Percentiles rank a stretch among this genome's conserved stretches.
Evolutionary conservation across 1,139 yeast species (phyloP).

Genomic region (Candida labiduridarum): DNA sequence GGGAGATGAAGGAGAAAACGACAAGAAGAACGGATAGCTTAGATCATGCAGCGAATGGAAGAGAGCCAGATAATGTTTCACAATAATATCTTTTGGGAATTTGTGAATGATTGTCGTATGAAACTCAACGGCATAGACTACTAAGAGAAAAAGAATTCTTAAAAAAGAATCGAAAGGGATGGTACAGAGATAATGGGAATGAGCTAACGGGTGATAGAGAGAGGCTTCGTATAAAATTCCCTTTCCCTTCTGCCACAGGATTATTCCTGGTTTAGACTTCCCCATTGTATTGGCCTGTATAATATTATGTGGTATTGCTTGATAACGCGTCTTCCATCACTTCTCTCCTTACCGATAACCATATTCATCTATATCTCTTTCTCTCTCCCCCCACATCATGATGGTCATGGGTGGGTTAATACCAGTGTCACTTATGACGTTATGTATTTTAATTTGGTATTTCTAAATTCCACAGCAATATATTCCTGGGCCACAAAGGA

Average conservation of each 20-base stretch:
- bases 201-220: neutral
- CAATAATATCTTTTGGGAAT: neutral
- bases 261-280: neutral
- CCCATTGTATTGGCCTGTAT: no score
- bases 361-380: no score
- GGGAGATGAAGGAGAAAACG: neutral
- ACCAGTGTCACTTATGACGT: no score
- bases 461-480: no score
- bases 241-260: neutral
- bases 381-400: neutral
- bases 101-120: neutral
- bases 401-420: no score
- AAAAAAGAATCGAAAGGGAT: neutral
- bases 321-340: no score
- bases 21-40: neutral
- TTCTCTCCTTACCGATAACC: no score
- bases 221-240: neutral
- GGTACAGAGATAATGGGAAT: neutral
- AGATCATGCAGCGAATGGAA: neutral
- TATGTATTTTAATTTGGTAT: no score
- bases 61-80: neutral
- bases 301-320: no score
- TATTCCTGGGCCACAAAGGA: no score
- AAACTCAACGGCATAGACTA: neutral
- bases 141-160: neutral